Evolutionary conservation across 2,329 filamentous ascomycete genomes (phyloP).

Genomic region (Colletotrichum viniferum): DNA sequence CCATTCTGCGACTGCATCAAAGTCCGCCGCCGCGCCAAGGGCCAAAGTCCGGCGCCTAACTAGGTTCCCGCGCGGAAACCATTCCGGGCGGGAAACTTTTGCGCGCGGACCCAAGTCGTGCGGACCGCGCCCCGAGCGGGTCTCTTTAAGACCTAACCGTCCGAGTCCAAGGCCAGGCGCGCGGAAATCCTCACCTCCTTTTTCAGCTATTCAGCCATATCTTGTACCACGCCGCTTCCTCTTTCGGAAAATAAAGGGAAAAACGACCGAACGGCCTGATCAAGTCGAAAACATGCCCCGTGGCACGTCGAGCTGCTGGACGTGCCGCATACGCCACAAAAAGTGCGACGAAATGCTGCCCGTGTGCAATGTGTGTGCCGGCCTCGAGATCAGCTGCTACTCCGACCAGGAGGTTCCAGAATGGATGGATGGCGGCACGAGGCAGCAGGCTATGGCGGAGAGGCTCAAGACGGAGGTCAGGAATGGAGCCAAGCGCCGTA

Average conservation of each 20-base stretch:
- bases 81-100: background rate
- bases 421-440: slow-evolving; percentile 56
- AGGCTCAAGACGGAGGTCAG: slow-evolving; percentile 25
- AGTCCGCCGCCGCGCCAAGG: background rate
- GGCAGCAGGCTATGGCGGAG: slow-evolving; percentile 23
- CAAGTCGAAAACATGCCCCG: background rate
- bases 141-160: background rate
- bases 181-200: background rate
- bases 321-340: slow-evolving; percentile 64
- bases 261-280: background rate
- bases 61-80: background rate
- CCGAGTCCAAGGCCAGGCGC: background rate
- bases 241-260: background rate
- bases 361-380: slow-evolving; percentile 52
- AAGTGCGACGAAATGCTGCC: slow-evolving; percentile 62
- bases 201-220: background rate
- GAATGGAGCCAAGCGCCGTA: slow-evolving; percentile 16
- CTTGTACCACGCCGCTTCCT: background rate
- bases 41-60: background rate
- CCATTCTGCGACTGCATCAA: background rate
- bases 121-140: background rate
- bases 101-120: background rate
- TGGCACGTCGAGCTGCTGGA: slow-evolving; percentile 58
- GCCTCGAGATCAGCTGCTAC: slow-evolving; percentile 61
- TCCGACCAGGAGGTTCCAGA: slow-evolving; percentile 56